Evolutionary conservation across 306 rosid genomes (phyloP).

Genomic region (Lablab purpureus): DNA sequence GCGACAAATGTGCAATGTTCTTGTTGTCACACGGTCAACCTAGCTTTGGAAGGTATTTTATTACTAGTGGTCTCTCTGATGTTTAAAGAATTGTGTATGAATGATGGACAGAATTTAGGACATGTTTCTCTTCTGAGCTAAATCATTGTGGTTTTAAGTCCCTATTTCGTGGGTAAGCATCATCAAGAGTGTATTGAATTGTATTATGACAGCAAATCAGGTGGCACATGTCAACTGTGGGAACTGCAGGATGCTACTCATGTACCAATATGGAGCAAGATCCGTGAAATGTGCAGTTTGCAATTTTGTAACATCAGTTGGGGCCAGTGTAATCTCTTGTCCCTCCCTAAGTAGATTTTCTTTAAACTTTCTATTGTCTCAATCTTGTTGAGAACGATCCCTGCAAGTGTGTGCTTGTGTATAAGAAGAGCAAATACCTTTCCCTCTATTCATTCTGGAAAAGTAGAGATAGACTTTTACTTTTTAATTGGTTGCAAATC

Average conservation of each 20-base stretch:
- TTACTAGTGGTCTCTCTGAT: constrained; percentile 14
- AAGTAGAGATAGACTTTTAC: not conserved
- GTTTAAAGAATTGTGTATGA: not conserved
- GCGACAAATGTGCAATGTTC: constrained; percentile 98
- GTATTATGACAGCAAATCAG: constrained; percentile 84
- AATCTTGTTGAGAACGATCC: not conserved
- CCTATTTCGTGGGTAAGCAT: constrained; percentile 35
- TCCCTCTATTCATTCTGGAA: constrained; percentile 1
- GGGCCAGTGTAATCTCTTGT: constrained; percentile 65
- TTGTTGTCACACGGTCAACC: constrained; percentile 97
- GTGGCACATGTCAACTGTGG: constrained; percentile 98
- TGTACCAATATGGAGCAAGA: constrained; percentile 97
- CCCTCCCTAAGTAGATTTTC: not conserved
- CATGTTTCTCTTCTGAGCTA: constrained; percentile 37
- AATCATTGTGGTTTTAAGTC: constrained; percentile 35
- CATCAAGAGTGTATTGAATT: constrained; percentile 26
- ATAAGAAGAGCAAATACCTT: not conserved
- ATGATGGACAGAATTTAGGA: not conserved
- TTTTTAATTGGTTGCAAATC: constrained; percentile 25
- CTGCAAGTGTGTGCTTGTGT: not conserved
- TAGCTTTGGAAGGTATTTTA: constrained; percentile 90
- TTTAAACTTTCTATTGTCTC: constrained; percentile 21
- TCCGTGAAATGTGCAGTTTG: constrained; percentile 98
- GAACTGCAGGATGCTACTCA: constrained; percentile 90
- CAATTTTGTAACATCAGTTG: constrained; percentile 96